These are phyloP conservation scores for Penicillium flavigenum DNA, from an alignment of 495 filamentous ascomycete species.

Conservation along the genomic window DNA sequence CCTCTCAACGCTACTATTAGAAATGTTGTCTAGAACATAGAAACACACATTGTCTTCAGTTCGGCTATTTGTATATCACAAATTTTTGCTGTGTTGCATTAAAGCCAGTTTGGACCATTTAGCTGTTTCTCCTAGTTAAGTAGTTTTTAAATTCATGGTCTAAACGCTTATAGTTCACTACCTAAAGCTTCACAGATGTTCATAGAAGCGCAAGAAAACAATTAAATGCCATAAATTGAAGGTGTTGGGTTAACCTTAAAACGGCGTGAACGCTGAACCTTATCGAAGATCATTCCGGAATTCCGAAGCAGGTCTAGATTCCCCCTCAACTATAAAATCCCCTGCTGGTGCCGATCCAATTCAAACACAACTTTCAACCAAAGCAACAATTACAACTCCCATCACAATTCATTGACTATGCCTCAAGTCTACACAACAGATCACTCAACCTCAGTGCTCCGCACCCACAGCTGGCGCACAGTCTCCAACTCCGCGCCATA, in stretches of 20 bases:
- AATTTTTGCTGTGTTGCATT: background rate
- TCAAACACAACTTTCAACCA: background rate
- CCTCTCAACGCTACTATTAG: no score
- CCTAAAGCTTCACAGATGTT: background rate
- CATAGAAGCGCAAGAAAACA: background rate
- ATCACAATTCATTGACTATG: background rate
- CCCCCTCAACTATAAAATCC: slow-evolving; percentile 11
- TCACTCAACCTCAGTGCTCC: slow-evolving; percentile 49
- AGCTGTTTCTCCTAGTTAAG: background rate
- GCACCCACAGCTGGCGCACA: slow-evolving; percentile 53
- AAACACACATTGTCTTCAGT: background rate
- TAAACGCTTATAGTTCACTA: background rate
- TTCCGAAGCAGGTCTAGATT: slow-evolving; percentile 14
- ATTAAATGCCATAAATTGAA: background rate
- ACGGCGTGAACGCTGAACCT: background rate
- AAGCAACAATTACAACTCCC: background rate
- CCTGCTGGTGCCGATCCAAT: background rate
- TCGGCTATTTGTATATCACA: background rate
- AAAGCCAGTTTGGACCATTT: background rate
- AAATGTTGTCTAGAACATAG: background rate
- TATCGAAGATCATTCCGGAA: slow-evolving; percentile 5
- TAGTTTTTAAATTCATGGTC: background rate
- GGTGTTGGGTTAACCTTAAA: background rate
- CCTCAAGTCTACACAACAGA: slow-evolving; percentile 48
- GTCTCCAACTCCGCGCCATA: slow-evolving; percentile 51